phyloP scores from a whole-genome alignment of 2,329 filamentous ascomycete genomes.

The Talaromyces sp. region DNA sequence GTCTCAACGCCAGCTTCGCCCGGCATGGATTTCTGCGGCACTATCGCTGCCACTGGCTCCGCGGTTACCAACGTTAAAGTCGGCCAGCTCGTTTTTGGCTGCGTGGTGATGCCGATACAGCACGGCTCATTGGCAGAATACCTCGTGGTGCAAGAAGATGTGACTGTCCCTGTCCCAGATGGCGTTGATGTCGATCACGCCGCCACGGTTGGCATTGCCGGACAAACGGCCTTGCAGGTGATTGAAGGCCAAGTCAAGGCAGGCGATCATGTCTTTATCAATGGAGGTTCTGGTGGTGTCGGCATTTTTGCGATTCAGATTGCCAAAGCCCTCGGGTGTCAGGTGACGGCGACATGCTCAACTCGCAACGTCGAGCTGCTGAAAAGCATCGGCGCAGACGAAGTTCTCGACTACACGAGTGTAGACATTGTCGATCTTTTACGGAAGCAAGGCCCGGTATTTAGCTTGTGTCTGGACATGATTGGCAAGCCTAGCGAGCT shows the following conservation, averaged over 20 bases:
- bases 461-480: conserved; percentile 54
- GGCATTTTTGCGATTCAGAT: conserved; percentile 60
- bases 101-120: conserved; percentile 20
- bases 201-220: conserved; percentile 43
- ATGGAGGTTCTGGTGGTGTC: conserved; percentile 59
- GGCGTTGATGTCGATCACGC: conserved; percentile 40
- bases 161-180: conserved; percentile 38
- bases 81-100: conserved; percentile 46
- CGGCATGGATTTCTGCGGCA: conserved; percentile 48
- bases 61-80: conserved; percentile 14
- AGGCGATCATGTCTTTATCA: conserved; percentile 59
- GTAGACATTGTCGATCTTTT: conserved; percentile 45
- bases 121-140: conserved; percentile 45
- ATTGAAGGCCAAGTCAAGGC: conserved; percentile 43
- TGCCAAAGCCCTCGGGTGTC: conserved; percentile 55
- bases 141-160: conserved; percentile 27
- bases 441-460: conserved; percentile 45
- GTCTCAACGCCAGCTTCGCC: conserved; percentile 44
- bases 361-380: conserved; percentile 53
- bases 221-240: conserved; percentile 44
- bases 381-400: conserved; percentile 56
- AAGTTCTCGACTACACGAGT: conserved; percentile 57
- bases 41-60: conserved; percentile 33
- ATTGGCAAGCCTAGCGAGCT: conserved; percentile 48
- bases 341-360: conserved; percentile 58